Conservation (phyloP, 805 yeast species). For the Kodamaea neixiangensis region DNA sequence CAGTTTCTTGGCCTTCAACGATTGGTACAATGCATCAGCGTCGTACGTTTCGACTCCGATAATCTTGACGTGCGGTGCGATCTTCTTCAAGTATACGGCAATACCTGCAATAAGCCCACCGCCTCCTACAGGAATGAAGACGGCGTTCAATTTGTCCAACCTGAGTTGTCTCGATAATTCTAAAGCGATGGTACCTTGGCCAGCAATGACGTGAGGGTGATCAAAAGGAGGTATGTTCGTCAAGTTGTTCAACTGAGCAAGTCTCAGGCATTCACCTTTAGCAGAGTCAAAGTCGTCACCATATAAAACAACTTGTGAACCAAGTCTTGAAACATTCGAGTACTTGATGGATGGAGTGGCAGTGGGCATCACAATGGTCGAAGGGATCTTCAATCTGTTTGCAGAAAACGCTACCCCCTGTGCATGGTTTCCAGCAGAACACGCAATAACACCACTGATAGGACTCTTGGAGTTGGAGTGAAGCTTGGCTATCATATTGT, state of each 20-base stretch:
- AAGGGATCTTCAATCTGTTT: slow-evolving; percentile 78
- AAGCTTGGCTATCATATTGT: slow-evolving; percentile 92
- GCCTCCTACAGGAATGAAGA: slow-evolving; percentile 94
- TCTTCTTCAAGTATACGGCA: slow-evolving; percentile 84
- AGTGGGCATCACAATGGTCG: slow-evolving; percentile 97
- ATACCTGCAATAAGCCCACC: slow-evolving; percentile 95
- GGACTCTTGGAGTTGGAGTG: slow-evolving; percentile 56
- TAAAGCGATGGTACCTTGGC: slow-evolving; percentile 97
- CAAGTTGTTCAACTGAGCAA: slow-evolving; percentile 67
- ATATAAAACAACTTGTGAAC: slow-evolving; percentile 87
- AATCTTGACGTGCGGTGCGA: slow-evolving; percentile 96
- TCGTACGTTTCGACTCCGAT: slow-evolving; percentile 96
- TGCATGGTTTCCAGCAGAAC: slow-evolving; percentile 99
- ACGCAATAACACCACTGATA: slow-evolving; percentile 89
- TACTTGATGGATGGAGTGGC: slow-evolving; percentile 95
- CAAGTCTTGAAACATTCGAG: slow-evolving; percentile 86
- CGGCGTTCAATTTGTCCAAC: slow-evolving; percentile 74
- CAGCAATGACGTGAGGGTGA: slow-evolving; percentile 97
- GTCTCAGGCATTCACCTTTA: slow-evolving; percentile 80
- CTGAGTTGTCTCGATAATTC: slow-evolving; percentile 88
- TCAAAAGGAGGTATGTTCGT: slow-evolving; percentile 98
- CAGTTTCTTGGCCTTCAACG: slow-evolving; percentile 57
- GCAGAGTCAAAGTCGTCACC: slow-evolving; percentile 98
- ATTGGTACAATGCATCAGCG: slow-evolving; percentile 87
- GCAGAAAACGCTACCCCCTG: slow-evolving; percentile 98